Conservation (phyloP, 805 yeast genomes). For the Candida vartiovaarae region DNA sequence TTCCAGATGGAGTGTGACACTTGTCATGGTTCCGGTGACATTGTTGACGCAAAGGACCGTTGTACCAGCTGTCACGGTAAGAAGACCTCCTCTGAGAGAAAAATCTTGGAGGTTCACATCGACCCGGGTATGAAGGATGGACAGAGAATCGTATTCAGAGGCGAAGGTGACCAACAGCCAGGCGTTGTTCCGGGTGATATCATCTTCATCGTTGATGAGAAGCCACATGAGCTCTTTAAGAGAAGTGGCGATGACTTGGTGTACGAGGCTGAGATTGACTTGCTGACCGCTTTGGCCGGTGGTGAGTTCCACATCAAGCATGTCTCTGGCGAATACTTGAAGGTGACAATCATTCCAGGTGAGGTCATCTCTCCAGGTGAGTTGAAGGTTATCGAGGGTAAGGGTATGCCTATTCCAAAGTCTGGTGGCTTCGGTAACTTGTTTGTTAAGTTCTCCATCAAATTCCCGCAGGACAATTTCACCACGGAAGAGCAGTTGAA, state of each 20-base stretch:
- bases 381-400: constrained; percentile 75
- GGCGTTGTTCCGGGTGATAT: constrained; percentile 96
- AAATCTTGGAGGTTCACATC: constrained; percentile 87
- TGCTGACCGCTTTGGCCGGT: constrained; percentile 93
- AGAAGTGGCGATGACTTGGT: constrained; percentile 87
- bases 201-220: constrained; percentile 83
- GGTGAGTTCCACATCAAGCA: constrained; percentile 87
- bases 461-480: constrained; percentile 77
- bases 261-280: constrained; percentile 81
- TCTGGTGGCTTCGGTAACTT: constrained; percentile 86
- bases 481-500: constrained; percentile 69
- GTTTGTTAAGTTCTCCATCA: constrained; percentile 76
- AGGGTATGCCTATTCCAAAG: constrained; percentile 96
- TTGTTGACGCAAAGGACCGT: constrained; percentile 77
- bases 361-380: constrained; percentile 85
- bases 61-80: constrained; percentile 86
- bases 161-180: constrained; percentile 98
- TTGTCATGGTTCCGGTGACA: constrained; percentile 91
- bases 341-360: constrained; percentile 80
- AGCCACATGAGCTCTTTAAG: constrained; percentile 72
- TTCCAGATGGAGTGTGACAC: constrained; percentile 90
- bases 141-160: constrained; percentile 81
- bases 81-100: constrained; percentile 81
- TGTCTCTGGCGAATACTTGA: constrained; percentile 85
- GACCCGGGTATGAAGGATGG: constrained; percentile 97